Evolutionary conservation across 495 filamentous ascomycete species (phyloP).

Genomic region (Tuber microsphaerosporum): DNA sequence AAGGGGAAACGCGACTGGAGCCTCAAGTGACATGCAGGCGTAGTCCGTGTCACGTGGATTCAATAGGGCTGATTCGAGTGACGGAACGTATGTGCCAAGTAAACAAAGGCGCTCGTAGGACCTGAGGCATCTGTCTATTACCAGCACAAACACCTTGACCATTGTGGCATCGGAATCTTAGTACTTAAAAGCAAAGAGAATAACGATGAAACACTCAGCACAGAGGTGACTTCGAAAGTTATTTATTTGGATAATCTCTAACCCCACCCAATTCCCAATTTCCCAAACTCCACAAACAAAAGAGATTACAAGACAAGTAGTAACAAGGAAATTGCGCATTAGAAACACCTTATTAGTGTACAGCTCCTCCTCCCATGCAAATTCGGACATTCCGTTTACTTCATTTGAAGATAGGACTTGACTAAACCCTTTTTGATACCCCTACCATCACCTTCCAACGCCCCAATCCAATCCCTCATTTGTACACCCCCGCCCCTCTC

Average conservation of each 20-base stretch:
- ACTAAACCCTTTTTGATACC: constrained; percentile 51
- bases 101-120: background rate
- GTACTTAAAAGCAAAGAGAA: background rate
- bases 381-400: constrained; percentile 32
- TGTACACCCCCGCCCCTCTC: constrained; percentile 60
- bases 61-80: background rate
- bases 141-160: background rate
- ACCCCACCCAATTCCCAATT: background rate
- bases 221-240: background rate
- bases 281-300: constrained; percentile 4
- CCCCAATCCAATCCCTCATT: constrained; percentile 59
- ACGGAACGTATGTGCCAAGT: background rate
- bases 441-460: constrained; percentile 56
- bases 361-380: background rate
- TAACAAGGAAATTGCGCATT: background rate
- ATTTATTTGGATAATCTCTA: constrained; percentile 4
- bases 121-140: background rate
- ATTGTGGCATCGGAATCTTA: background rate
- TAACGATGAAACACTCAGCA: background rate
- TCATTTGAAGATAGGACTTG: constrained; percentile 50
- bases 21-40: background rate
- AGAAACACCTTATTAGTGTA: background rate
- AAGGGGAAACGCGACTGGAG: background rate
- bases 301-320: background rate
- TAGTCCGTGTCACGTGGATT: background rate